These are phyloP conservation scores for Trichothecium roseum DNA, from an alignment of 2,329 filamentous ascomycete genomes.

Conservation along the genomic window DNA sequence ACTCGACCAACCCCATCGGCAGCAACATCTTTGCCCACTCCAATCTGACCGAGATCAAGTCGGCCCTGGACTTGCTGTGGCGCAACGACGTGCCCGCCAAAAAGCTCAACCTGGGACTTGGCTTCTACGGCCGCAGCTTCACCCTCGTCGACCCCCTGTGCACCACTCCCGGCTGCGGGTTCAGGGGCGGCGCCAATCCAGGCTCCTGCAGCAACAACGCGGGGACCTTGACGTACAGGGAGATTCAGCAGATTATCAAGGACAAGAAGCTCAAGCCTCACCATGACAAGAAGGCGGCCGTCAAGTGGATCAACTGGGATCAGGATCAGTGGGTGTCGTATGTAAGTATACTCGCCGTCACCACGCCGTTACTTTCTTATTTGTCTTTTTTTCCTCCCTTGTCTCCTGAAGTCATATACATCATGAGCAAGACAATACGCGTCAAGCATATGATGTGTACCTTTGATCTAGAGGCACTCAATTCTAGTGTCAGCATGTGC, in stretches of 20 bases:
- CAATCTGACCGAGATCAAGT: conserved; percentile 35
- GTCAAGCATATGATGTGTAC: no score
- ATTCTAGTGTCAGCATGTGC: no score
- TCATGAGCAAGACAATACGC: no score
- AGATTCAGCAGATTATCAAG: conserved; percentile 13
- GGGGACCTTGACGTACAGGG: conserved; percentile 13
- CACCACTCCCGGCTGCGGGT: conserved; percentile 8
- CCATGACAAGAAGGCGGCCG: conserved; percentile 1
- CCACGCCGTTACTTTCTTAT: no score
- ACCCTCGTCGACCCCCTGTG: conserved; percentile 8
- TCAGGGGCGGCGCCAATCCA: conserved; percentile 2
- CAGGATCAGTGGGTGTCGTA: conserved; percentile 5
- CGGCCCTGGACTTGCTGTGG: conserved; percentile 32
- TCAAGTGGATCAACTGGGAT: conserved; percentile 4
- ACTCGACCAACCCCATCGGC: conserved; percentile 18
- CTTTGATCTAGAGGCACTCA: no score
- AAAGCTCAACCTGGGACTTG: conserved; percentile 31
- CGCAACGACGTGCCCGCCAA: conserved; percentile 25
- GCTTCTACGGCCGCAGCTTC: conserved; percentile 27
- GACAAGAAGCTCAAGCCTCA: conserved; percentile 3
- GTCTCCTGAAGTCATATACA: no score
- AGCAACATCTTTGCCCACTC: conserved; percentile 25
- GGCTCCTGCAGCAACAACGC: conserved; percentile 13
- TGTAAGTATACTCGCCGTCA: no score
- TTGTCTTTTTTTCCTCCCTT: no score